A percentile compares a stretch with the other conserved stretches of the same genome.
Conservation (phyloP, 1,284 basidiomycete species). For the Mycena citricolor region DNA sequence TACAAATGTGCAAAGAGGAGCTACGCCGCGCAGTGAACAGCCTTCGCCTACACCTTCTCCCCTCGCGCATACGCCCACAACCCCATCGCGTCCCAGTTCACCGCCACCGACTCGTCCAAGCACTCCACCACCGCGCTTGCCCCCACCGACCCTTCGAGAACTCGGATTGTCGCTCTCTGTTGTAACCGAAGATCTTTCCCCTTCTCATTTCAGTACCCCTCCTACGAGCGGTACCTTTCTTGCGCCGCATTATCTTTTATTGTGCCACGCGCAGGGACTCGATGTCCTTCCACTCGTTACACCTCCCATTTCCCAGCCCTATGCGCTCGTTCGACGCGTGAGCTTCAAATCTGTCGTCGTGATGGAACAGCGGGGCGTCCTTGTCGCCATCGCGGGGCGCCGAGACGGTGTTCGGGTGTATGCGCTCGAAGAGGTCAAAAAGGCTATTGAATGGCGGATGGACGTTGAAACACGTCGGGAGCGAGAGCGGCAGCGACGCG, state of each 20-base stretch:
- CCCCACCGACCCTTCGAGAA: conserved; percentile 69
- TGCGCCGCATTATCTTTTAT: conserved; percentile 73
- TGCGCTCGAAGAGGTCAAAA: conserved; percentile 78
- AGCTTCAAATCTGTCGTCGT: conserved; percentile 82
- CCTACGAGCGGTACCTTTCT: conserved; percentile 76
- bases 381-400: conserved; percentile 80
- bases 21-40: conserved; percentile 29
- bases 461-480: conserved; percentile 76
- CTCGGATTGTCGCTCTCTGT: conserved; percentile 70
- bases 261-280: conserved; percentile 79
- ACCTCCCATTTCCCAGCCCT: conserved; percentile 71
- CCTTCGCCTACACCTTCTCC: conserved; percentile 27
- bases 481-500: conserved; percentile 62
- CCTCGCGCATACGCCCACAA: conserved; percentile 29
- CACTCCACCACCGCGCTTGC: conserved; percentile 69
- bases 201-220: conserved; percentile 73
- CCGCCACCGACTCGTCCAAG: conserved; percentile 49
- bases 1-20: too few relatives aligned
- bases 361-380: conserved; percentile 83
- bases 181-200: conserved; percentile 64
- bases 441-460: conserved; percentile 80
- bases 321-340: conserved; percentile 75
- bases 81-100: conserved; percentile 50
- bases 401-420: conserved; percentile 82
- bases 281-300: conserved; percentile 74